Evolutionary conservation across 1,284 basidiomycete genomes (phyloP).

Genomic region (Crocinoboletus sp.): DNA sequence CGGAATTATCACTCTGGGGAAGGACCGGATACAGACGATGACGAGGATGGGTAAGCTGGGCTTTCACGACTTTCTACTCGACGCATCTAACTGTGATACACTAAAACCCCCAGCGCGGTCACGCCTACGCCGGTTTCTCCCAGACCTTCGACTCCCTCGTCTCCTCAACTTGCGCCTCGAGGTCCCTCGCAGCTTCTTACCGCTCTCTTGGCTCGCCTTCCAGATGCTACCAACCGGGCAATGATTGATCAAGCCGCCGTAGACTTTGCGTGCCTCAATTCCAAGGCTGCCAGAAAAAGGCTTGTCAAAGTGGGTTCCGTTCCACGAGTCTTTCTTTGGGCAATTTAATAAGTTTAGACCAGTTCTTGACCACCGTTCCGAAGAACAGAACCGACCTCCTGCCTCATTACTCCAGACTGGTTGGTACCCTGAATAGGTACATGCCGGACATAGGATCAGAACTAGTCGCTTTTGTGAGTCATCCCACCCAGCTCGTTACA

Average conservation of each 20-base stretch:
- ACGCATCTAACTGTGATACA: constrained; percentile 1
- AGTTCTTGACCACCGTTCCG: constrained; percentile 86
- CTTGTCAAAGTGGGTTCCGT: constrained; percentile 68
- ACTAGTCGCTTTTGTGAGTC: constrained; percentile 70
- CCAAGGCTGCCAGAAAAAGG: constrained; percentile 90
- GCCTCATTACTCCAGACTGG: constrained; percentile 90
- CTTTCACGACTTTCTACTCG: constrained; percentile 6
- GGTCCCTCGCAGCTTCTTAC: constrained; percentile 93
- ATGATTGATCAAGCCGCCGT: constrained; percentile 93
- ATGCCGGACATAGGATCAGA: constrained; percentile 93
- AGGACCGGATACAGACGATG: constrained; percentile 32
- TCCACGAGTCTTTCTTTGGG: neutral
- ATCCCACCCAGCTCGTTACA: neutral
- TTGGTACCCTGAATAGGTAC: constrained; percentile 85
- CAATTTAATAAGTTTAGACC: constrained; percentile 12
- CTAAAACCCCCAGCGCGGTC: constrained; percentile 23
- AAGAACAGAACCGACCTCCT: constrained; percentile 89
- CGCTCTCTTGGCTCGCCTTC: constrained; percentile 87
- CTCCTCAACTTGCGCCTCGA: constrained; percentile 68
- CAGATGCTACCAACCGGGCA: constrained; percentile 90
- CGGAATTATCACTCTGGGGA: constrained; percentile 11
- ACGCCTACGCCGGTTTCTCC: constrained; percentile 69
- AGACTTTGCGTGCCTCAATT: constrained; percentile 95
- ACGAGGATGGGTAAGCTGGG: constrained; percentile 49
- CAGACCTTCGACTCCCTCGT: constrained; percentile 56